Evolutionary conservation across 2,329 filamentous ascomycete genomes (phyloP).

Genomic region (Exophiala aquamarina): DNA sequence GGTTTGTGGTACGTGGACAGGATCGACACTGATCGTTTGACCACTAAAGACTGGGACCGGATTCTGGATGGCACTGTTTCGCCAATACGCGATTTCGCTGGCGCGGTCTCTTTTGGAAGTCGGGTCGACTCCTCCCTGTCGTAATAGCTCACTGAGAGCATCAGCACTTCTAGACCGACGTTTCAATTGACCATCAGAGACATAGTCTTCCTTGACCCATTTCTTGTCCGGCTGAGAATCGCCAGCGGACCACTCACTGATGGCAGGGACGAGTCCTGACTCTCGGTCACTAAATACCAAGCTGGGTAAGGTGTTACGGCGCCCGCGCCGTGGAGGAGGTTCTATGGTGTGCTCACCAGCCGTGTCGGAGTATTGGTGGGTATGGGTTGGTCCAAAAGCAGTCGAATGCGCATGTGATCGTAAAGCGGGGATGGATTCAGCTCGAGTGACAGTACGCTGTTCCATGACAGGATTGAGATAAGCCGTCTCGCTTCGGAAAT

Average conservation of each 20-base stretch:
- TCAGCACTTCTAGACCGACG: slow-evolving; percentile 47
- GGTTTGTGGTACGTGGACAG: slow-evolving; percentile 9
- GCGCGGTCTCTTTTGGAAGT: slow-evolving; percentile 41
- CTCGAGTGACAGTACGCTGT: slow-evolving; percentile 4
- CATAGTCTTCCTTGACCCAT: slow-evolving; percentile 14
- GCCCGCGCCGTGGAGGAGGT: slow-evolving; percentile 16
- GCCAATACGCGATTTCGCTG: slow-evolving; percentile 40
- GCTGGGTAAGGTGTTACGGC: slow-evolving; percentile 47
- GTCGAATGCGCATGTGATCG: slow-evolving; percentile 6
- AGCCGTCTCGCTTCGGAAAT: slow-evolving; percentile 9
- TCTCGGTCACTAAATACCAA: slow-evolving; percentile 44
- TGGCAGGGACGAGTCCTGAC: slow-evolving; percentile 12
- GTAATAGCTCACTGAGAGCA: slow-evolving; percentile 36
- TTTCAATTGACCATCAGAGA: slow-evolving; percentile 31
- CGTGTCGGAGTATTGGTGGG: slow-evolving; percentile 9
- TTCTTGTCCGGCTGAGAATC: slow-evolving; percentile 1
- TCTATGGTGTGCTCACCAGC: slow-evolving; percentile 7
- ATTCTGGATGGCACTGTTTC: slow-evolving; percentile 34
- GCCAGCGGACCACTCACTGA: slow-evolving; percentile 4
- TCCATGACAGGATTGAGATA: slow-evolving; percentile 17
- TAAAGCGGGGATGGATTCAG: slow-evolving; percentile 6
- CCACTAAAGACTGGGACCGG: slow-evolving; percentile 26
- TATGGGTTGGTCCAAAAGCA: slow-evolving; percentile 25
- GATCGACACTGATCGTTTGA: slow-evolving; percentile 20
- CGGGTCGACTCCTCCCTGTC: slow-evolving; percentile 36